Evolutionary conservation across 2,329 filamentous ascomycete genomes (phyloP), one percentile per base, ranked within the genome.

Genomic region (Monosporascus sp.): DNA sequence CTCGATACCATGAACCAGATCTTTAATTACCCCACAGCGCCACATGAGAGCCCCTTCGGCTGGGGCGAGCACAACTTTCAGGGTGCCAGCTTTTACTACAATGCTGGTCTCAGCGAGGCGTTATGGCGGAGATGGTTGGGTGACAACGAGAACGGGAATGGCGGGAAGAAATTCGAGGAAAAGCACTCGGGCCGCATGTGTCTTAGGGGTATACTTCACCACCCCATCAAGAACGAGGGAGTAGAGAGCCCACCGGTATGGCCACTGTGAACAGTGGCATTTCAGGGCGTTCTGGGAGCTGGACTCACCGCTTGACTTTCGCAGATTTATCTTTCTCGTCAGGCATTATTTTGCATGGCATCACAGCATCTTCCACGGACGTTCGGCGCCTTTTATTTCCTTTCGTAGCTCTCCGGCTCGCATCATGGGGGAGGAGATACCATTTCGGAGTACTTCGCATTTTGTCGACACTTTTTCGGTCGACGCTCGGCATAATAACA

Each of bases 41-140:
- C 81, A 1, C 69, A 74, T 22, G 79, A 80, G 5, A 78, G 76
- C 14, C 71, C 83, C 7, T 83, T 82, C 60, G 80, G 77, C 41
- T 82, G 84, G 60, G 75, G 83, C 20, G 85, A 88, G 64, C 82
- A 84, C 65, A 87, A 88, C 63, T 87, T 87, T 69, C 73, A 75
- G 52, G 84, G 84, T 6, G 82, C 79, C 56, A 85, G 79, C 43
- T 89, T 84, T 81, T 88, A 86, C 66, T 88, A 86, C 66, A 82
- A 83, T 41, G 78, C 80, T 0, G 76, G 76, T 1, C 87, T 87
- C 62, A 80, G 84, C 7, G 72, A 78, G 19, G 80, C 79, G 34
- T 64, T 89, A 53, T 88, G 84, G 75, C 73, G 81, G 48, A 72
- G 84, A 49, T 88, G 85, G 85, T 66, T 87, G 22, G 67, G 67